phyloP scores from a whole-genome alignment of 106 monocot genomes.

The Phalaenopsis equestris region DNA sequence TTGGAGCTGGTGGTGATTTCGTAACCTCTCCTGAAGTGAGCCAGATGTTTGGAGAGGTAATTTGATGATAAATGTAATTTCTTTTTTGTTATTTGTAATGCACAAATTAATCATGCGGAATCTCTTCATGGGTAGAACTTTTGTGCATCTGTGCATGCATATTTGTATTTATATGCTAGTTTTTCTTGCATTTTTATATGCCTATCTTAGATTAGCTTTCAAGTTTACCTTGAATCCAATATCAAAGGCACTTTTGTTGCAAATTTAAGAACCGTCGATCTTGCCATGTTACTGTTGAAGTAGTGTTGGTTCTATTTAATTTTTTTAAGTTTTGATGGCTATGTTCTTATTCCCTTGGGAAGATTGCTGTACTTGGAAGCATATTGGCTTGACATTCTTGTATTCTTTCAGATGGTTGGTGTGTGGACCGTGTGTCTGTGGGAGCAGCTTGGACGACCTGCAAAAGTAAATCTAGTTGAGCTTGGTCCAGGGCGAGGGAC shows the following conservation, averaged over 20 bases:
- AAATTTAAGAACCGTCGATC: not conserved
- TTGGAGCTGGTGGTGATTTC: constrained; percentile 85
- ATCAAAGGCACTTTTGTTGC: not conserved
- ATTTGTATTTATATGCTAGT: not conserved
- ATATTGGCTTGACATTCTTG: not conserved
- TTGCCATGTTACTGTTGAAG: not conserved
- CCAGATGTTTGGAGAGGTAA: constrained; percentile 99
- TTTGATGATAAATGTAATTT: not conserved
- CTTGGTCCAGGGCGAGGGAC: constrained; percentile 97
- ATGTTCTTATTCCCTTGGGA: not conserved
- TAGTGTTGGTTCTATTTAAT: not conserved
- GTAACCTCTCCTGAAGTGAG: constrained; percentile 97
- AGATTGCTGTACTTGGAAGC: not conserved
- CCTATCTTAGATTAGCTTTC: not conserved
- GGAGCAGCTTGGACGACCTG: constrained; percentile 89
- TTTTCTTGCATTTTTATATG: not conserved
- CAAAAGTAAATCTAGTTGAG: constrained; percentile 72
- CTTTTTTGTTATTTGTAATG: not conserved
- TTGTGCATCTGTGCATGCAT: not conserved
- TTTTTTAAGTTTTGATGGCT: not conserved
- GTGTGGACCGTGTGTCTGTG: constrained; percentile 95
- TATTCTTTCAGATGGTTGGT: constrained; percentile 69
- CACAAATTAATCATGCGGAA: not conserved
- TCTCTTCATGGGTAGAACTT: not conserved
- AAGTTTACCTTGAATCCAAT: not conserved